Base-by-base conservation (phyloP, 2,329 filamentous ascomycete species). In the Aplosporella prunicola region DNA sequence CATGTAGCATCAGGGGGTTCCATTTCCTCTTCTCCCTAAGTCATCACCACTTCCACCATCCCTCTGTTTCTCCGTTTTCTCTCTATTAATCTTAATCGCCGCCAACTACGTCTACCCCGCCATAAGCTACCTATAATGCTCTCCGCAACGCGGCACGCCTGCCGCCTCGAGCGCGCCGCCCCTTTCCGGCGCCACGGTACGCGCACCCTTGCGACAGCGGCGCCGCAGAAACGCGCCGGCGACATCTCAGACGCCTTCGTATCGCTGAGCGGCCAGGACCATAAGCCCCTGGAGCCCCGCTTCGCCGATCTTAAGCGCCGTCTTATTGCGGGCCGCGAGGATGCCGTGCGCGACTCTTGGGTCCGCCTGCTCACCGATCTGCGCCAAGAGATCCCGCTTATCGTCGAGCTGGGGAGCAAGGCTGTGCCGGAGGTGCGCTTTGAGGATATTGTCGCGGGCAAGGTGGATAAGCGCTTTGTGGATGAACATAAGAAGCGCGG, bases 401-500 rank as follows among this genome's bases (percentile, higher is more conserved):
- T 70, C 20, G 55, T 57, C 10, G 56, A 61, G 42, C 52, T 55
- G 10, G 61, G 64, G 9, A 60, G 62, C 9, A 58, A 55, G 11
- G 51, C 62, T 28, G 58, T 71, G 11, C 67, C 67, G 0, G 57
- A 66, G 41, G 68, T 70, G 24, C 49, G 67, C 35, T 69, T 64
- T 52, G 58, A 60, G 20, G 63, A 69, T 29, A 53, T 70, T 27
- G 49, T 52, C 20, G 43, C 30, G 11, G 56, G 56, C 3, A 57
- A 63, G 37, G 66, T 70, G 35, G 67, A 72, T 2, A 61, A 68
- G 16, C 61, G 68, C 2, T 82, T 82, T 52, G 66, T 63, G 35
- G 61, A 62, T 32, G 71, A 73, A 49, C 63, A 79, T 35, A 68
- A 68, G 47, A 74, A 76, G 49, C 71, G 78, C 22, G 67, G 67